A percentile compares a stretch with the other conserved stretches of the same genome.
Conservation (phyloP, 1,284 basidiomycete species). For the Irpex sp. region DNA sequence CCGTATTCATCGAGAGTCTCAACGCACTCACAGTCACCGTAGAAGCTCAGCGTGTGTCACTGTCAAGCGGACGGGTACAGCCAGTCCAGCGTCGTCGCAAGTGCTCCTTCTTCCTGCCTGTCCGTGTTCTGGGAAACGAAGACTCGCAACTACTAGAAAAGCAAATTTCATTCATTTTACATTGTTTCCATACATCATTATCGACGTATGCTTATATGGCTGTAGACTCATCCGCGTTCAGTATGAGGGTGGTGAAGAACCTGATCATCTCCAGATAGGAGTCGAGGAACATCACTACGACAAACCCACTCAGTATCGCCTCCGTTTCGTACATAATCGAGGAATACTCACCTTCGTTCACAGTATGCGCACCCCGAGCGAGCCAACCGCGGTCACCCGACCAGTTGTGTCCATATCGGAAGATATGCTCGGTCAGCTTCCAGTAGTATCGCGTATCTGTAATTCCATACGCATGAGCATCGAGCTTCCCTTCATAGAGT, state of each 20-base stretch:
- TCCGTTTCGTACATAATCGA: not conserved
- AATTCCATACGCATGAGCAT: not conserved
- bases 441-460: constrained; percentile 46
- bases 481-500: not conserved
- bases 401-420: constrained; percentile 43
- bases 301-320: constrained; percentile 3
- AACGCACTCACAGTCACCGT: no score
- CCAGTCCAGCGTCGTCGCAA: no score
- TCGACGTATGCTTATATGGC: constrained; percentile 12
- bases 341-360: constrained; percentile 36
- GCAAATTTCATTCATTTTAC: not conserved
- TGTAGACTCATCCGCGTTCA: constrained; percentile 43
- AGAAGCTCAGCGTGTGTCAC: no score
- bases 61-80: no score
- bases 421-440: constrained; percentile 44
- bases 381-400: constrained; percentile 29
- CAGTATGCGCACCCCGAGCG: constrained; percentile 56
- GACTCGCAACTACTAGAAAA: no score
- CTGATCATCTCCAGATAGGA: constrained; percentile 41
- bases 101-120: no score
- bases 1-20: no score
- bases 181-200: not conserved
- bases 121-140: no score
- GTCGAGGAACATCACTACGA: constrained; percentile 32
- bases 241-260: constrained; percentile 43